A percentile compares a stretch with the other conserved stretches of the same genome.
Conservation (phyloP, 345 rosid genomes). For the Zanthoxylum bungeanum region DNA sequence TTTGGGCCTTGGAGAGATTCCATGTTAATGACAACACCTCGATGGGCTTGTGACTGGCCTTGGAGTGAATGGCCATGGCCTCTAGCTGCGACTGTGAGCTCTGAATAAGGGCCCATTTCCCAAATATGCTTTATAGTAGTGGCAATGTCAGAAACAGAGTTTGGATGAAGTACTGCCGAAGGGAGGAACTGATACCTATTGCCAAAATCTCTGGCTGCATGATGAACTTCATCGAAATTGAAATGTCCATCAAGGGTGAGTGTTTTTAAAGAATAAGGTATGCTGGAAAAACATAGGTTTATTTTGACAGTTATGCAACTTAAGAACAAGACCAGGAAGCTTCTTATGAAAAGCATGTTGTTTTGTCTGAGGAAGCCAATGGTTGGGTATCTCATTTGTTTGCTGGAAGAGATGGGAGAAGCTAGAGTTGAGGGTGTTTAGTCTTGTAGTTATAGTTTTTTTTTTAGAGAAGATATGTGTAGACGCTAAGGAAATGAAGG, state of each 20-base stretch:
- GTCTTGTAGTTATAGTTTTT: conserved; percentile 21
- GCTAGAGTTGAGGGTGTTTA: conserved; percentile 20
- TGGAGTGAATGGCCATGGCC: conserved; percentile 89
- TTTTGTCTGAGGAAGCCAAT: conserved; percentile 38
- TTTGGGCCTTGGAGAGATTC: conserved; percentile 47
- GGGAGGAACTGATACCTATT: conserved; percentile 64
- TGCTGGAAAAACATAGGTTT: conserved; percentile 61
- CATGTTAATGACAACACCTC: conserved; percentile 85
- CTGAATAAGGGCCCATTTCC: conserved; percentile 78
- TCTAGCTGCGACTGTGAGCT: conserved; percentile 85
- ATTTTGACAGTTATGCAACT: conserved; percentile 55
- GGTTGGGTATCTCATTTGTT: conserved; percentile 41
- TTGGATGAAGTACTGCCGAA: conserved; percentile 75
- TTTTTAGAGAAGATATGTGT: conserved; percentile 21
- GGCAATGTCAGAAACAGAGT: conserved; percentile 76
- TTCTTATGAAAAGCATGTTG: conserved; percentile 46
- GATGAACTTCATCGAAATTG: conserved; percentile 58
- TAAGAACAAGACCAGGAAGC: conserved; percentile 57
- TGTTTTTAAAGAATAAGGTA: conserved; percentile 52
- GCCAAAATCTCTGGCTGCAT: conserved; percentile 86
- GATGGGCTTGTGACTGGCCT: conserved; percentile 80
- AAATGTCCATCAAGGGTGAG: conserved; percentile 73
- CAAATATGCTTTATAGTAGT: conserved; percentile 65
- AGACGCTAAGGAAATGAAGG: conserved; percentile 37
- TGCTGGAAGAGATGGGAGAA: conserved; percentile 25